Base-by-base conservation (phyloP, 2,329 filamentous ascomycete genomes). In the Hymenoscyphus repandus region DNA sequence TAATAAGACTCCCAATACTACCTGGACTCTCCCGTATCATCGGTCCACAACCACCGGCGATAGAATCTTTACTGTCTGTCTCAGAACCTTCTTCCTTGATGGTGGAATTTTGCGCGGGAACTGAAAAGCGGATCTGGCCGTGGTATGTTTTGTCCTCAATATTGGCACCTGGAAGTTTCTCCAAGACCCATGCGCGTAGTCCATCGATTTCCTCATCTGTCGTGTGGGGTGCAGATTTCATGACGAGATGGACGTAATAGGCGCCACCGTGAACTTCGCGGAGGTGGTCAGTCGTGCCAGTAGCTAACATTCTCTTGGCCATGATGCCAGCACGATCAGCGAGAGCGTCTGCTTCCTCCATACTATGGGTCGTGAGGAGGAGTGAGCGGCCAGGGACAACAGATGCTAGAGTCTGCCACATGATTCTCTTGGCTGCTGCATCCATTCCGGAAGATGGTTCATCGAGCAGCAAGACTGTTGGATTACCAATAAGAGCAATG, bases 311-410 rank as follows among this genome's bases (percentile, higher is more conserved):
- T 31, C 83, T 78, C 59, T 81, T 79, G 7, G 90, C 88, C 70
- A 97, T 82, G 58, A 97, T 96, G 11, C 90, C 92, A 0, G 87
- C 90, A 1, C 90, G 79, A 30, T 82, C 83, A 0, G 91, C 91
- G 2, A 97, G 75, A 1, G 90, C 90, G 63, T 95, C 90, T 0
- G 91, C 92, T 70, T 96, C 92, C 67, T 96, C 91, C 90, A 96
- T 96, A 44, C 82, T 88, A 68, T 97, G 92, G 0, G 92, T 96
- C 0, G 92, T 96, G 15, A 97, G 77, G 1, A 97, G 75, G 13
- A 96, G 80, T 0, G 85, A 88, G n/a, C 91, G 80, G 0, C 90
- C 90, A 0, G 82, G 79, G 0, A 86, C 83, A 3, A 91, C 83
- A 1, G 82, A 78, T 3, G 81, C 80, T 1, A 96, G 75, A 0